These are phyloP conservation scores for Lentinula sp. DNA, from an alignment of 768 basidiomycete species.

Conservation along the genomic window DNA sequence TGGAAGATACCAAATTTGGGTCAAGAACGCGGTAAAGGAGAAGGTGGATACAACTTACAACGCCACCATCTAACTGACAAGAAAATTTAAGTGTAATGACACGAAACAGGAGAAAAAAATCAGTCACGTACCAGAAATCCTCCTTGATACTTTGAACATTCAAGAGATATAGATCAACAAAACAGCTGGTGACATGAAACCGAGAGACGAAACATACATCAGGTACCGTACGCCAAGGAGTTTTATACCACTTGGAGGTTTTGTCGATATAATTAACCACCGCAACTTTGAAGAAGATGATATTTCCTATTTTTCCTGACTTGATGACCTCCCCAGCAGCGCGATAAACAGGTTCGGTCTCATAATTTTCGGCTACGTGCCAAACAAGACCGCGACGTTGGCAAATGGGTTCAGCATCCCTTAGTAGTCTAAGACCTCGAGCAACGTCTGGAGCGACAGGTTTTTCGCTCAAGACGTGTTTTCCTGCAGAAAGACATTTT, in stretches of 20 bases:
- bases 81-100: not conserved
- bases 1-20: slow-evolving; percentile 14
- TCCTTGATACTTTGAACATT: slow-evolving; percentile 54
- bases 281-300: slow-evolving; percentile 59
- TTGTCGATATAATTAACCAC: slow-evolving; percentile 49
- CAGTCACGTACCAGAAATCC: slow-evolving; percentile 65
- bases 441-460: slow-evolving; percentile 72
- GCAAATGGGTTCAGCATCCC: slow-evolving; percentile 49
- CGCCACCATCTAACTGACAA: slow-evolving; percentile 69
- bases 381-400: slow-evolving; percentile 66
- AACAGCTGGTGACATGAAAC: not conserved
- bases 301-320: slow-evolving; percentile 63
- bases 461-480: slow-evolving; percentile 88
- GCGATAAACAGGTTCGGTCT: slow-evolving; percentile 56
- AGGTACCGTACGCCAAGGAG: slow-evolving; percentile 78
- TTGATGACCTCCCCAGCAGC: slow-evolving; percentile 42
- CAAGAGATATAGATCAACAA: slow-evolving; percentile 1
- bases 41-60: slow-evolving; percentile 36
- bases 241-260: slow-evolving; percentile 72
- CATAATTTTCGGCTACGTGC: slow-evolving; percentile 78
- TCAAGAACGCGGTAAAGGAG: not conserved
- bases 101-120: not conserved
- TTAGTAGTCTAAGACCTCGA: slow-evolving; percentile 56
- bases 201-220: slow-evolving; percentile 41
- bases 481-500: slow-evolving; percentile 64